Evolutionary conservation across 345 rosid species (phyloP), one percentile per base, ranked within the genome.

Genomic region (Hibiscus syriacus): DNA sequence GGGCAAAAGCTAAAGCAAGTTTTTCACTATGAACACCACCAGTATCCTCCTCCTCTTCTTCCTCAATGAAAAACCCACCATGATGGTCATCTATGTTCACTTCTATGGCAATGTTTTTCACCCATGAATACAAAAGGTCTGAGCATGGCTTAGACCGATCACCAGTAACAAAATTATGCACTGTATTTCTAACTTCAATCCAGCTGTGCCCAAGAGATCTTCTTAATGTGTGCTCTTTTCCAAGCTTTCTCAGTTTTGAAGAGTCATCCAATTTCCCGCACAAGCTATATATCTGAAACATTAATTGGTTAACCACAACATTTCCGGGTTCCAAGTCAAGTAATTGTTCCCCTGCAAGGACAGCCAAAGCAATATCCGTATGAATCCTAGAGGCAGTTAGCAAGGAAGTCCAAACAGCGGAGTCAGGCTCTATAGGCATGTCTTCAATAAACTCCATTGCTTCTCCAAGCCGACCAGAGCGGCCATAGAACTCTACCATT

Each of bases 11-110:
- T 60, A 92, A 74, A 29, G 98, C 96, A 70, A 90, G 71, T 76
- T 88, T 90, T 80, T 90, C 98, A 9, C 90, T 83, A 76, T 92
- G 98, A 74, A 81, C 46, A 45, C 85, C 89, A 23, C 80, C 74
- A 38, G 34, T 76, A 66, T 77, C 87, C 77, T 90, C 98, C 50
- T 77, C 79, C 66, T 84, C 84, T 78, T 92, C 98, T 66, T 85
- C 92, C 66, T 87, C 92, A 38, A 85, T 72, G 78, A 55, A 68
- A 73, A 75, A 71, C 65, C 82, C 83, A 66, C 78, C 54, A 57
- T 71, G 68, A 77, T 77, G 59, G 72, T 83, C 79, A 34, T 26
- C 64, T 68, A 46, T 77, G 77, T 77, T 50, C 65, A 74, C 75
- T 57, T 79, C 68, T 75, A 70, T 77, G 57, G 71, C 76, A 57